Base-by-base conservation (phyloP, 2,329 filamentous ascomycete species). In the Ascochyta clinopodiicola region DNA sequence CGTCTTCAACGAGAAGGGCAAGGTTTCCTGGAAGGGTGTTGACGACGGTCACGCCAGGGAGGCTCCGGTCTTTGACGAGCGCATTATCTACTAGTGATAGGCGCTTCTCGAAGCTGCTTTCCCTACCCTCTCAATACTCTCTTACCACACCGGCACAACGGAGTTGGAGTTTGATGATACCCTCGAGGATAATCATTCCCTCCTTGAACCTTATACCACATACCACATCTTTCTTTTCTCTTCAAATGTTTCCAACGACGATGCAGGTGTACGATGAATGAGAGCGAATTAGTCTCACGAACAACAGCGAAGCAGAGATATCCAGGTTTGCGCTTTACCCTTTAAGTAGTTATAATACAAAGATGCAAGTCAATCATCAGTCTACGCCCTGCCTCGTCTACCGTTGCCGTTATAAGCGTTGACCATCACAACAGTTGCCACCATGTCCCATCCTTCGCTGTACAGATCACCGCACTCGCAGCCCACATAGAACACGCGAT, bases 1-100 rank as follows among this genome's bases (percentile, higher is more conserved):
- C 17, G 66, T 66, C 21, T 72, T 81, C 44, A 74, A 81, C 56
- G 77, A 78, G 63, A 75, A 80, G 66, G 78, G 77, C 22, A 77
- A 72, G 59, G 66, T 81, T 36, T 69, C 72, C 55, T 81, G 79
- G 78, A 60, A 68, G 42, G 71, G 69, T 35, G 64, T 63, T 1
- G 76, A 79, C 38, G 67, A 75, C 50, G 72, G 74, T 2, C 68
- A 72, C 44, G 72, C 79, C 29, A 72, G 74, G 42, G 71, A 78
- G 56, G 76, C 79, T 31, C 79, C 79, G 4, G 68, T 81, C 31
- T 80, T 67, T 40, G 75, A 78, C 49, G 74, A 75, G 43, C 62
- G 60, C 31, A 65, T 75, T 17, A 8, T 67, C n/a, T 76, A 76
- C 60, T 76, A 71, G 53, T 51, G 22, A 36, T 51, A 44, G 44